Evolutionary conservation across 2,329 filamentous ascomycete genomes (phyloP).

Genomic region (Ophiocordyceps sinensis): DNA sequence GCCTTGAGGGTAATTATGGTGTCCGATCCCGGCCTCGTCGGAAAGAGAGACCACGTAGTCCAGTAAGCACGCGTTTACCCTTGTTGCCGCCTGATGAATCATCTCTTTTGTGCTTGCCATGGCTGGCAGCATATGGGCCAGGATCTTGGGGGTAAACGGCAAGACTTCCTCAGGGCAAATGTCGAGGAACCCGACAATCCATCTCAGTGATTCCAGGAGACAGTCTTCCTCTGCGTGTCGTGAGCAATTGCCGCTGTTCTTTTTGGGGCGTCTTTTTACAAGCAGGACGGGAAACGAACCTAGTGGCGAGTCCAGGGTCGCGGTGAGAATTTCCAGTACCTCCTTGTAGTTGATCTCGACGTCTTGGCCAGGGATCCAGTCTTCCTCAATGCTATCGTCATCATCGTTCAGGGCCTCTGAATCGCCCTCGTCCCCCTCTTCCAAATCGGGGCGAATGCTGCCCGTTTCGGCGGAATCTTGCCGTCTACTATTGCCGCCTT

Average conservation of each 20-base stretch:
- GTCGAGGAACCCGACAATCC: conserved; percentile 93
- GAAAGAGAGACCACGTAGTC: conserved; percentile 87
- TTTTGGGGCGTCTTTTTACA: neutral
- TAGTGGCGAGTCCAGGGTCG: conserved; percentile 69
- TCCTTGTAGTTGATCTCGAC: conserved; percentile 86
- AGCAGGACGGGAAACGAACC: conserved; percentile 33
- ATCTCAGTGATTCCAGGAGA: conserved; percentile 76
- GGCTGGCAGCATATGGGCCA: conserved; percentile 83
- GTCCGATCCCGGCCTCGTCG: conserved; percentile 40
- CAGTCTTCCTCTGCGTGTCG: conserved; percentile 63
- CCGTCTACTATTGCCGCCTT: conserved; percentile 52
- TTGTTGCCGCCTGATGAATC: conserved; percentile 74
- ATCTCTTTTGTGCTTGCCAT: conserved; percentile 86
- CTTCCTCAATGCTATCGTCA: conserved; percentile 59
- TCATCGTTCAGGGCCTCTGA: conserved; percentile 43
- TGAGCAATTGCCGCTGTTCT: conserved; percentile 1
- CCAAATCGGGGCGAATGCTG: conserved; percentile 41
- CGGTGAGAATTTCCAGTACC: conserved; percentile 82
- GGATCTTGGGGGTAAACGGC: conserved; percentile 80
- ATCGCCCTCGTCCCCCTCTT: conserved; percentile 46
- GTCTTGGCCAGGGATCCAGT: conserved; percentile 96
- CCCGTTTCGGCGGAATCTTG: conserved; percentile 55
- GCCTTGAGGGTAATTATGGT: conserved; percentile 6
- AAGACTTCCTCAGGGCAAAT: conserved; percentile 96
- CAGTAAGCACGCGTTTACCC: conserved; percentile 83